phyloP scores from a whole-genome alignment of 805 yeast genomes.

The Kluyveromyces wickerhamii region DNA sequence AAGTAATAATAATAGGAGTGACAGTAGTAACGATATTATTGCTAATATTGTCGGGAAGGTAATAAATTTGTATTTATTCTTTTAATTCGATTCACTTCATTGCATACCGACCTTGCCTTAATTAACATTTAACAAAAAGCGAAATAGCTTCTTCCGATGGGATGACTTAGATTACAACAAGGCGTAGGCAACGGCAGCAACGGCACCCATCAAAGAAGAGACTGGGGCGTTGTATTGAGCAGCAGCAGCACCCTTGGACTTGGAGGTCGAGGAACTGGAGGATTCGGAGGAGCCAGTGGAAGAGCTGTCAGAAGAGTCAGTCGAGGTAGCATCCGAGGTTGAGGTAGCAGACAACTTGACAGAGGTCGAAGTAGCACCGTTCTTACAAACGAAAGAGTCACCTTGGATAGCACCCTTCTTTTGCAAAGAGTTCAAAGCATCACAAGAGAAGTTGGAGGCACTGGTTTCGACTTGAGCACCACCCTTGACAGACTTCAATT shows the following conservation, averaged over 20 bases:
- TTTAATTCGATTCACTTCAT: too few relatives aligned
- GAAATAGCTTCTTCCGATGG: too few relatives aligned
- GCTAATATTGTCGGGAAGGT: too few relatives aligned
- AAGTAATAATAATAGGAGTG: too few relatives aligned
- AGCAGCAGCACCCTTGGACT: slow-evolving; percentile 31
- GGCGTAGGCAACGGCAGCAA: slow-evolving; percentile 44
- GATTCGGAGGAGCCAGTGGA: slow-evolving; percentile 20
- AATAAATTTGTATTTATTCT: too few relatives aligned
- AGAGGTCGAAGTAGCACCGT: slow-evolving; percentile 47
- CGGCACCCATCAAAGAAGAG: slow-evolving; percentile 39
- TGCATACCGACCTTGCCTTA: too few relatives aligned
- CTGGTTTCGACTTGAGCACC: slow-evolving; percentile 76
- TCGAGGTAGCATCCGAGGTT: slow-evolving; percentile 21
- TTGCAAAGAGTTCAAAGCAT: slow-evolving; percentile 62
- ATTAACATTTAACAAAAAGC: too few relatives aligned
- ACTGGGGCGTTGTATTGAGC: slow-evolving; percentile 27
- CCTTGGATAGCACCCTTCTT: slow-evolving; percentile 82
- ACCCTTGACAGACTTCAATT: slow-evolving; percentile 77
- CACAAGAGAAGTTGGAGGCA: slow-evolving; percentile 72
- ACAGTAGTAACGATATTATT: too few relatives aligned
- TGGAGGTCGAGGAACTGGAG: slow-evolving; percentile 11
- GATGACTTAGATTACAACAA: slow-evolving; percentile 35
- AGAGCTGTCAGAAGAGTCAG: slow-evolving; percentile 30
- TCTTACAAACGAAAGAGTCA: slow-evolving; percentile 71
- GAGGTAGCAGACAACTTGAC: slow-evolving; percentile 29